phyloP scores from a whole-genome alignment of 192 early-diverging fungal species.

The Backusella macrospora region DNA sequence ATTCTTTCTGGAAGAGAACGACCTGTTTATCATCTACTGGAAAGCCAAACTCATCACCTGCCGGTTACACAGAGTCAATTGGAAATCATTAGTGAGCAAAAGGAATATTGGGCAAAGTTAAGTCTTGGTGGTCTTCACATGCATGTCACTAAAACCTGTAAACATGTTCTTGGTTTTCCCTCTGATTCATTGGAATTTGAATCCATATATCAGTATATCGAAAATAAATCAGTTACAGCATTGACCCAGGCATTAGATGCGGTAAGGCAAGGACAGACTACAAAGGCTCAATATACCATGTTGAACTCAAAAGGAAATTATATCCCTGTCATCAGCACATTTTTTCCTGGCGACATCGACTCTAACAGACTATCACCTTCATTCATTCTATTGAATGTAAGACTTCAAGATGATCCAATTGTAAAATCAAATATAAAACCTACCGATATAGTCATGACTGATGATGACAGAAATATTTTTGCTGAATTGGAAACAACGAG shows the following conservation, averaged over 20 bases:
- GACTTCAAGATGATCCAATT: background rate
- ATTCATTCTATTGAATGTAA: conserved; percentile 33
- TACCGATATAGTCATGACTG: background rate
- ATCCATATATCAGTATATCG: conserved; percentile 42
- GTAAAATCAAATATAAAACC: conserved; percentile 15
- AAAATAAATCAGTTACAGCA: conserved; percentile 31
- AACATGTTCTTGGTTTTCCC: conserved; percentile 24
- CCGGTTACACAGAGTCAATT: too few relatives aligned
- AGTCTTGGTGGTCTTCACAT: conserved; percentile 56
- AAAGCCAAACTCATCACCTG: too few relatives aligned
- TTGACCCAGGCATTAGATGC: conserved; percentile 31
- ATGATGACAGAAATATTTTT: conserved; percentile 46
- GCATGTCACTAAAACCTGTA: conserved; percentile 35
- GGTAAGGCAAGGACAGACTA: conserved; percentile 27
- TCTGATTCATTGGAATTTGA: conserved; percentile 34
- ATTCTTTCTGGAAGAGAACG: conserved; percentile 61
- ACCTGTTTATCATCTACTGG: background rate
- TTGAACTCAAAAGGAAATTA: conserved; percentile 42
- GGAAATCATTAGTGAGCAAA: too few relatives aligned
- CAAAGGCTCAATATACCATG: conserved; percentile 36
- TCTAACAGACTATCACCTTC: conserved; percentile 20
- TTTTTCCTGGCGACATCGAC: conserved; percentile 41
- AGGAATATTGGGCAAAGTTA: conserved; percentile 62
- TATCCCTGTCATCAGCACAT: conserved; percentile 36
- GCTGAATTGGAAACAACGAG: conserved; percentile 45